A percentile compares a stretch with the other conserved stretches of the same genome.
phyloP scores from a whole-genome alignment of 148 eudicot genomes.

The Chenopodium album region DNA sequence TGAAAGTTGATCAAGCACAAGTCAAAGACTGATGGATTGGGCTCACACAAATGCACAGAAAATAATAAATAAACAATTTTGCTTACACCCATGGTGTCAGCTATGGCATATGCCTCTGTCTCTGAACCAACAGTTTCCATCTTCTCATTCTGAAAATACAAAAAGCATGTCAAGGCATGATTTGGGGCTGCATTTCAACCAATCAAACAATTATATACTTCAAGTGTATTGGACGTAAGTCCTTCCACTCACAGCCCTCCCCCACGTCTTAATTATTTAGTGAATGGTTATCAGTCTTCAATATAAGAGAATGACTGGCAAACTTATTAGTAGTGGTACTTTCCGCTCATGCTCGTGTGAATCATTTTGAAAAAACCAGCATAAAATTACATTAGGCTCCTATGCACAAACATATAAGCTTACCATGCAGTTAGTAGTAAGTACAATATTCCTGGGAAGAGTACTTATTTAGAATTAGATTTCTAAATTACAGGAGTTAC shows the following conservation, averaged over 20 bases:
- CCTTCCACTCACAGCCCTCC: neutral
- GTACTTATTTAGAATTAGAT: neutral
- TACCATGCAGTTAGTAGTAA: no score
- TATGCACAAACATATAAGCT: neutral
- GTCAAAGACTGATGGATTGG: conserved; percentile 5
- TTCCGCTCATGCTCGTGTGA: neutral
- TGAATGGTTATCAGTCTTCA: no score
- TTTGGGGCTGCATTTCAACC: neutral
- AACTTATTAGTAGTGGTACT: neutral
- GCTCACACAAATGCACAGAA: neutral
- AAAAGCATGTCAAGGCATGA: conserved; percentile 13
- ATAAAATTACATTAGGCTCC: neutral
- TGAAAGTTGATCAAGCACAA: conserved; percentile 5
- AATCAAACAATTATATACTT: conserved; percentile 3
- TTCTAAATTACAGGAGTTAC: no score
- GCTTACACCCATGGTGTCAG: conserved; percentile 83
- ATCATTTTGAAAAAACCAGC: neutral
- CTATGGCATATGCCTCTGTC: conserved; percentile 79
- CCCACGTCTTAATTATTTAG: neutral
- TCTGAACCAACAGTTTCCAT: conserved; percentile 80
- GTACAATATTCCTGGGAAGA: neutral
- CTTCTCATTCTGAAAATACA: conserved; percentile 58
- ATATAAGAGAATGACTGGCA: no score
- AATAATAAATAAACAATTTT: neutral
- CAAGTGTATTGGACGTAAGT: neutral